These are phyloP conservation scores for Thalassiosira hispida DNA, from an alignment of 352 stramenopile species.

Conservation along the genomic window DNA sequence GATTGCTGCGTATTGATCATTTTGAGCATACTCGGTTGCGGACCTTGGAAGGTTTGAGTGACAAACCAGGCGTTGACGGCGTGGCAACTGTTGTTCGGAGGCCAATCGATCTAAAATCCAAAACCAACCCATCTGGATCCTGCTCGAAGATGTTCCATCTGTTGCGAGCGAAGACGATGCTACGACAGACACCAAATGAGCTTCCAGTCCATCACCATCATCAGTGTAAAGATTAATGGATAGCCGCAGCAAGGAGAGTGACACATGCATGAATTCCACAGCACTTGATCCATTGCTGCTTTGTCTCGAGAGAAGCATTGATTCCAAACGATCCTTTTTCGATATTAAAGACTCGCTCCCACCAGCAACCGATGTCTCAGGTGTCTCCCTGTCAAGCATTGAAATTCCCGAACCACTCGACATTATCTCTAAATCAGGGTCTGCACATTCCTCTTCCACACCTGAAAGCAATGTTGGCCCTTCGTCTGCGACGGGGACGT, in stretches of 20 bases:
- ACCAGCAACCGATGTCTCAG: background rate
- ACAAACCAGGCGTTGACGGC: slow-evolving; percentile 73
- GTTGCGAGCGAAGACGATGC: slow-evolving; percentile 60
- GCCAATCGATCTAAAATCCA: slow-evolving; percentile 83
- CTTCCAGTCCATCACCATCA: slow-evolving; percentile 70
- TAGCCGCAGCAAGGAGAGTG: slow-evolving; percentile 60
- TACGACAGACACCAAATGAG: slow-evolving; percentile 81
- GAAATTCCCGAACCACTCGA: slow-evolving; percentile 63
- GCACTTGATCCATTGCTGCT: slow-evolving; percentile 21
- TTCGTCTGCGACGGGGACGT: slow-evolving; percentile 5
- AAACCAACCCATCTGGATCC: slow-evolving; percentile 84
- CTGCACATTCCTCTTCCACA: slow-evolving; percentile 45
- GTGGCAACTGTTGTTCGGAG: slow-evolving; percentile 41
- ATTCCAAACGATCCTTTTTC: slow-evolving; percentile 55
- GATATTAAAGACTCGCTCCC: slow-evolving; percentile 26
- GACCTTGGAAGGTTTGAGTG: slow-evolving; percentile 79
- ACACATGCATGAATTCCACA: slow-evolving; percentile 65
- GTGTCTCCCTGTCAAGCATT: slow-evolving; percentile 41
- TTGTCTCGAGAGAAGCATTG: slow-evolving; percentile 41
- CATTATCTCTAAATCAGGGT: slow-evolving; percentile 57
- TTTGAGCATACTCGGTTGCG: slow-evolving; percentile 61
- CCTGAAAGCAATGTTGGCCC: slow-evolving; percentile 17
- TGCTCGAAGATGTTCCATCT: slow-evolving; percentile 67
- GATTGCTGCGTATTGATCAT: slow-evolving; percentile 69
- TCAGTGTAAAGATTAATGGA: slow-evolving; percentile 62